Conservation (phyloP, 257 asterid species). For the Plantago elongata region DNA sequence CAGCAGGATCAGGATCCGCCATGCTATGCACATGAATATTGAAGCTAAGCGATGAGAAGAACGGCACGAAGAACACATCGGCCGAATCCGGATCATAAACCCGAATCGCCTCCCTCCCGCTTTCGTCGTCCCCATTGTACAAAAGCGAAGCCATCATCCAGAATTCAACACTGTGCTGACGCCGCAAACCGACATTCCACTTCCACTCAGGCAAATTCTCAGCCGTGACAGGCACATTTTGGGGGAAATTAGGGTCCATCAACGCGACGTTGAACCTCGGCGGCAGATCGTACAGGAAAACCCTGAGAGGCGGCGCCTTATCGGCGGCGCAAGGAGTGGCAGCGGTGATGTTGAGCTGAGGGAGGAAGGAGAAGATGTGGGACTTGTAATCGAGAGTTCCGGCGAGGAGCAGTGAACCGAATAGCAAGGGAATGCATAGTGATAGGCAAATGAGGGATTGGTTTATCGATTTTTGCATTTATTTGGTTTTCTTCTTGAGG, state of each 20-base stretch:
- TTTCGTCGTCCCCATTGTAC: conserved; percentile 23
- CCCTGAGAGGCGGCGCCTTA: conserved; percentile 38
- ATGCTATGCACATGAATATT: conserved; percentile 52
- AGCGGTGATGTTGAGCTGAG: conserved; percentile 31
- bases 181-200: conserved; percentile 43
- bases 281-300: conserved; percentile 54
- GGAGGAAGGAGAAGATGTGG: conserved; percentile 30
- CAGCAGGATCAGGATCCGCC: conserved; percentile 55
- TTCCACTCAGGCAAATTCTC: conserved; percentile 42
- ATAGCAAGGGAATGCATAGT: conserved; percentile 35
- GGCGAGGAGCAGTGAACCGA: conserved; percentile 33
- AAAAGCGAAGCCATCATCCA: conserved; percentile 64
- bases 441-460: conserved; percentile 30
- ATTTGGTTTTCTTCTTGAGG: not conserved
- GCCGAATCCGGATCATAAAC: conserved; percentile 73
- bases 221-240: conserved; percentile 26
- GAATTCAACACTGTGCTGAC: conserved; percentile 53
- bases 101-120: conserved; percentile 57
- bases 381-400: conserved; percentile 43
- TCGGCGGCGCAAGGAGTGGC: conserved; percentile 22
- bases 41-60: conserved; percentile 81
- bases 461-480: conserved; percentile 38
- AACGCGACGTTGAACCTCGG: conserved; percentile 44
- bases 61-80: conserved; percentile 78
- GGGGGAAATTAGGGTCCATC: conserved; percentile 38